Evolutionary conservation across 148 eudicot species (phyloP).

Genomic region (Fagopyrum homotropicum): DNA sequence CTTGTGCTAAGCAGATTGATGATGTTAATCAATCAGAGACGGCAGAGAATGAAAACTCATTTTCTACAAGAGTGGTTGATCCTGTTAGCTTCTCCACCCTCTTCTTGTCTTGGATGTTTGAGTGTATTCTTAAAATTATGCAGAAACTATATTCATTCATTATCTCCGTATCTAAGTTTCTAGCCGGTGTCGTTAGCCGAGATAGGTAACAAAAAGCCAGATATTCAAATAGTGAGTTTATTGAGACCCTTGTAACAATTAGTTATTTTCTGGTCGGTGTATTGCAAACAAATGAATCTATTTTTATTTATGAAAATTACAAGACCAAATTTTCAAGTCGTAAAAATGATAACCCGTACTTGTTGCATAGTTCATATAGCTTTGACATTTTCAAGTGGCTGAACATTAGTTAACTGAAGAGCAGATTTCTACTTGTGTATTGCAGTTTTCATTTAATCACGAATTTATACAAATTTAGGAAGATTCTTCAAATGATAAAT

Average conservation of each 20-base stretch:
- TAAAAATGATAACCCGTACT: neutral
- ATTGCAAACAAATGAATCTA: neutral
- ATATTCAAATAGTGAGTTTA: neutral
- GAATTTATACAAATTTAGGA: neutral
- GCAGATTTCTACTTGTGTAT: neutral
- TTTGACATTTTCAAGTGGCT: neutral
- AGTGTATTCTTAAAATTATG: slow-evolving; percentile 16
- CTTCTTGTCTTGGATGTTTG: slow-evolving; percentile 36
- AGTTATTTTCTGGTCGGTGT: neutral
- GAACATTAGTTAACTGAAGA: neutral
- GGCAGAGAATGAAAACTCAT: neutral
- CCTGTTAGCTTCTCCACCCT: slow-evolving; percentile 16
- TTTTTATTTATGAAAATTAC: neutral
- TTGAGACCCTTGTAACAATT: neutral
- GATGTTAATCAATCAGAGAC: neutral
- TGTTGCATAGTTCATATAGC: neutral
- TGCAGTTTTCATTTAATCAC: neutral
- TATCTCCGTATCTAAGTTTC: slow-evolving; percentile 16
- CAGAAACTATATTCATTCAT: slow-evolving; percentile 3
- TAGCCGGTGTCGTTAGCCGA: neutral
- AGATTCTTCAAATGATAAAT: neutral
- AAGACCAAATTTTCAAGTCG: neutral
- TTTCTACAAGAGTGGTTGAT: neutral
- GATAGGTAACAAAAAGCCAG: neutral
- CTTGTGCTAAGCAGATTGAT: slow-evolving; percentile 7